Base-by-base conservation (phyloP, 1,284 basidiomycete genomes). In the Ceratobasidium papillatum region DNA sequence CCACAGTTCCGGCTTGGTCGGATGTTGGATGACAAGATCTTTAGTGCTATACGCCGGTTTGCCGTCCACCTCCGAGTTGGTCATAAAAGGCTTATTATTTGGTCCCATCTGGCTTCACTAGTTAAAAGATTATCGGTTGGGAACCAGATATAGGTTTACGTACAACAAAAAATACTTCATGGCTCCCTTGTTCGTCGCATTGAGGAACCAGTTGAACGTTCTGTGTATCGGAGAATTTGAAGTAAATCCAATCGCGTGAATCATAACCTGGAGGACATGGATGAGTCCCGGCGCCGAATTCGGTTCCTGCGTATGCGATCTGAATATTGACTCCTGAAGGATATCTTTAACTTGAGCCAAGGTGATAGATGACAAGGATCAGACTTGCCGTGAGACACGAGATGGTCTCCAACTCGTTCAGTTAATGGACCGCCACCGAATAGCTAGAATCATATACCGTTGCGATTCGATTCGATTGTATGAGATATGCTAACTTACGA, bases 11-110 rank as follows among this genome's bases (percentile, higher is more conserved):
- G 63, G 51, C n/a, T 76, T 75, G 30, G 36, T 52, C 11, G 76
- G 76, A 49, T 77, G 75, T 19, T 12, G 56, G 7, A 76, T n/a
- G 17, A 76, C 34, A 19, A 77, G 41, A 51, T 73, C 75, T 22
- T 66, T 76, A 8, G 75, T 77, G 11, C 59, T 45, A 68, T 73
- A 72, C 25, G 64, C 66, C 1, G 30, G 34, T 22, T 47, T 38
- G 9, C 47, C 58, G 22, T 73, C 61, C 12, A 64, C 5, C 34
- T 76, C 45, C 8, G 43, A 36, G 51, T 76, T 76, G 12, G 76
- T 45, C 9, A 58, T 56, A 30, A 62, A 56, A 1, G 68, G 75
- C 30, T 65, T 69, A 45, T 76, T 56, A 3, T 30, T 34, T 4
- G 25, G 19, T 14, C 76, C 30, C 19, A n/a, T 43, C 63, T 68